Percentiles rank a stretch among this genome's conserved stretches.
Evolutionary conservation across 2,329 filamentous ascomycete species (phyloP).

Genomic region (Pseudogymnoascus sp.): DNA sequence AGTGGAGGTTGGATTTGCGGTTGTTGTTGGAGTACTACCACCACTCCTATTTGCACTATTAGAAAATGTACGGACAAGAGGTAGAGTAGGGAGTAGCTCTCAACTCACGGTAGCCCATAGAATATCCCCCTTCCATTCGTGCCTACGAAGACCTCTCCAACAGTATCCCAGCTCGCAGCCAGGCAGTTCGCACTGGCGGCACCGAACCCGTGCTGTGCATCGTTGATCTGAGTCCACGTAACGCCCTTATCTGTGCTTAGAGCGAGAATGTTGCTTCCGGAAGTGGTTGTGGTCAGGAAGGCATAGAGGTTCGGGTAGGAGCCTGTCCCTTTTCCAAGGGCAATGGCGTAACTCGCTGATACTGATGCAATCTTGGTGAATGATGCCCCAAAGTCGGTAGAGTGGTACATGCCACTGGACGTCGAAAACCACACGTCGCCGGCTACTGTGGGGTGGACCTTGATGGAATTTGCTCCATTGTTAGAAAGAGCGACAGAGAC

Average conservation of each 20-base stretch:
- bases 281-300: conserved; percentile 22
- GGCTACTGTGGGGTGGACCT: conserved; percentile 47
- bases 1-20: conserved; percentile 16
- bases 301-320: conserved; percentile 24
- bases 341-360: conserved; percentile 16
- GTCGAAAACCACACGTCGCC: conserved; percentile 56
- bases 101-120: conserved; percentile 21
- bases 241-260: conserved; percentile 24
- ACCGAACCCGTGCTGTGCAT: conserved; percentile 24
- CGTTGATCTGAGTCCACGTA: conserved; percentile 26
- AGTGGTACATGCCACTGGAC: conserved; percentile 46
- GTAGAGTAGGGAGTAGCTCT: background rate
- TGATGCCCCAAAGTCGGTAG: conserved; percentile 42
- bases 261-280: conserved; percentile 20
- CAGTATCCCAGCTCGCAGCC: conserved; percentile 23
- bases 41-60: conserved; percentile 7
- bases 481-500: conserved; percentile 34
- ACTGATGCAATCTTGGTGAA: conserved; percentile 24
- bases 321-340: conserved; percentile 21
- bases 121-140: conserved; percentile 31
- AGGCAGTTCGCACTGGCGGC: conserved; percentile 23
- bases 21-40: conserved; percentile 21
- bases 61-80: background rate
- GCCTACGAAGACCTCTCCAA: conserved; percentile 28
- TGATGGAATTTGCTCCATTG: conserved; percentile 46